Percentiles rank a stretch among this genome's conserved stretches.
Evolutionary conservation across 2,329 filamentous ascomycete species (phyloP).

Genomic region (Cercospora nicotianae): DNA sequence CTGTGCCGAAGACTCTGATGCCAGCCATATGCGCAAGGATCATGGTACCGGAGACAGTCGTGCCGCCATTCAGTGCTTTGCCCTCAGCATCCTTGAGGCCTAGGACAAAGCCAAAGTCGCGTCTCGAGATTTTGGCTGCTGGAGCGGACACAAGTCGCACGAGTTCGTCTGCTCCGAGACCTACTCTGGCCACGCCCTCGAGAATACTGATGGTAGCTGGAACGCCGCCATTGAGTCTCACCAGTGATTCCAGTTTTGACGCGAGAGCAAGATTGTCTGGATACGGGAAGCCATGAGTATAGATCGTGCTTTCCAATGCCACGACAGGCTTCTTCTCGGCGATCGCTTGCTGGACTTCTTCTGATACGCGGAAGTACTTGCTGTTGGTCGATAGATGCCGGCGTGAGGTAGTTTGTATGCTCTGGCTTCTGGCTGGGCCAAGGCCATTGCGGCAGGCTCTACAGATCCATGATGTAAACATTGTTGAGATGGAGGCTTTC

Average conservation of each 20-base stretch:
- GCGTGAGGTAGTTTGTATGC: not conserved
- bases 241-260: conserved; percentile 75
- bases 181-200: conserved; percentile 78
- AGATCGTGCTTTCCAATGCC: conserved; percentile 92
- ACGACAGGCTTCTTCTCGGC: conserved; percentile 77
- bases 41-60: conserved; percentile 92
- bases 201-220: conserved; percentile 90
- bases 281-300: conserved; percentile 81
- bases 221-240: conserved; percentile 76
- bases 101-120: conserved; percentile 79
- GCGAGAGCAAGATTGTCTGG: conserved; percentile 74
- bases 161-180: conserved; percentile 71
- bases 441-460: conserved; percentile 21
- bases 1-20: conserved; percentile 91
- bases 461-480: conserved; percentile 23
- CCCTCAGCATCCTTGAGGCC: conserved; percentile 70
- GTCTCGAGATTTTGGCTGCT: conserved; percentile 79
- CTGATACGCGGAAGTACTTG: conserved; percentile 65
- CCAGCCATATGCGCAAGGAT: conserved; percentile 81
- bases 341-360: conserved; percentile 79
- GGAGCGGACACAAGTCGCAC: conserved; percentile 61
- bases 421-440: not conserved
- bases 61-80: conserved; percentile 76
- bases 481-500: not conserved
- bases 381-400: conserved; percentile 19